A percentile compares a stretch with the other conserved stretches of the same genome.
Conservation (phyloP, 148 eudicot genomes). For the Dianthus caryophyllus region DNA sequence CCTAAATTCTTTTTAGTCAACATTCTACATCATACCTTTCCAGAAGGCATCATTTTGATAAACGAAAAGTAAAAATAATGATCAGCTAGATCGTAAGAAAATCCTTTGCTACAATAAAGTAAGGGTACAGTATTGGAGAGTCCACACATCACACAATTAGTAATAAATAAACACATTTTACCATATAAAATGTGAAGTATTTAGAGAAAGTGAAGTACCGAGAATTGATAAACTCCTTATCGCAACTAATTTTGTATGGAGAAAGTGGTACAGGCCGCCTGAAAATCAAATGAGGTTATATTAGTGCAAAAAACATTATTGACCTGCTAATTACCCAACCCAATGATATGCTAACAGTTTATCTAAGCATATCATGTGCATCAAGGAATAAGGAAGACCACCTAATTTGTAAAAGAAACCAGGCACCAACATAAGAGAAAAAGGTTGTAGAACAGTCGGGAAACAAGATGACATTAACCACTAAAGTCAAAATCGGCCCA, state of each 20-base stretch:
- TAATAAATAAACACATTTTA: neutral
- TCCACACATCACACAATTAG: neutral
- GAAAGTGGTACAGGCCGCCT: constrained; percentile 59
- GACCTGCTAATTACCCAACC: neutral
- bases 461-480: neutral
- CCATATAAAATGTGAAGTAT: neutral
- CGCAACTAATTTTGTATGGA: constrained; percentile 82
- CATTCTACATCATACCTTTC: neutral
- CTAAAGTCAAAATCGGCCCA: neutral
- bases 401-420: no score
- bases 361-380: neutral
- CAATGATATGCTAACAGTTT: neutral
- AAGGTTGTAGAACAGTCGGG: neutral
- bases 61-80: neutral
- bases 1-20: neutral
- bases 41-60: no score
- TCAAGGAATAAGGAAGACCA: neutral
- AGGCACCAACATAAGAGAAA: no score
- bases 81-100: neutral
- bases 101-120: neutral
- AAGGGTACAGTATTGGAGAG: neutral
- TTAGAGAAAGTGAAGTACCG: constrained; percentile 43
- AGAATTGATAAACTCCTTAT: constrained; percentile 80
- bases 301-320: neutral
- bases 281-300: constrained; percentile 12